phyloP scores from a whole-genome alignment of 257 asterid genomes.

The Solanum pimpinellifolium region DNA sequence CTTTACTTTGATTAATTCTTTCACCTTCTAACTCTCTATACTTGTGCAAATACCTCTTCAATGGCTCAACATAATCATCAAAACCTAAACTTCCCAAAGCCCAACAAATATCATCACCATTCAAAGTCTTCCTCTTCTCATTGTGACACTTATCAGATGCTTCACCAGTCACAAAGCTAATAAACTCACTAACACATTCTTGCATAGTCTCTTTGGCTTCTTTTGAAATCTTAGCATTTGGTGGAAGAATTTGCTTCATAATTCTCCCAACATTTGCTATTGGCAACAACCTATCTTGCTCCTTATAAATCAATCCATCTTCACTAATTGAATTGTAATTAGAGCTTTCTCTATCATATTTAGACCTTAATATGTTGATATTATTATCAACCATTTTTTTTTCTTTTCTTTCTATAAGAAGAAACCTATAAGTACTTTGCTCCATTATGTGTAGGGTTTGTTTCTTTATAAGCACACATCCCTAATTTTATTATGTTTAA shows the following conservation, averaged over 20 bases:
- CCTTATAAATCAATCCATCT: constrained; percentile 1
- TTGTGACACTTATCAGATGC: constrained; percentile 61
- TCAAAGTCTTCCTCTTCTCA: constrained; percentile 56
- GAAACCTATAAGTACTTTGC: neutral
- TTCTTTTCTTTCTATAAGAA: neutral
- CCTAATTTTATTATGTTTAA: neutral
- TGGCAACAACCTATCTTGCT: constrained; percentile 45
- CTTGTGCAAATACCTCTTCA: constrained; percentile 47
- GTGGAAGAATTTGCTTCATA: constrained; percentile 15
- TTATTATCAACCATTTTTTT: neutral
- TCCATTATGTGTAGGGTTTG: neutral
- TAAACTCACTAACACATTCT: constrained; percentile 61
- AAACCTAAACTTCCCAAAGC: constrained; percentile 16
- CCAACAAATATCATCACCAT: constrained; percentile 59
- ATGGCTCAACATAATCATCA: constrained; percentile 42
- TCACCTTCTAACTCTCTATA: constrained; percentile 60
- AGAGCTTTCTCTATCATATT: neutral
- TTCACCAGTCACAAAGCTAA: constrained; percentile 56
- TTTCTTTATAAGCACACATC: neutral
- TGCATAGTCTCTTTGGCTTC: constrained; percentile 77
- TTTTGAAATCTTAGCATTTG: constrained; percentile 58
- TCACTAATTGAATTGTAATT: constrained; percentile 1
- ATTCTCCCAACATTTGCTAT: constrained; percentile 7
- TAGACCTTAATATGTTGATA: neutral
- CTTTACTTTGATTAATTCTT: constrained; percentile 13